phyloP scores from a whole-genome alignment of 1,284 basidiomycete species.

The Takashimella koratensis region DNA sequence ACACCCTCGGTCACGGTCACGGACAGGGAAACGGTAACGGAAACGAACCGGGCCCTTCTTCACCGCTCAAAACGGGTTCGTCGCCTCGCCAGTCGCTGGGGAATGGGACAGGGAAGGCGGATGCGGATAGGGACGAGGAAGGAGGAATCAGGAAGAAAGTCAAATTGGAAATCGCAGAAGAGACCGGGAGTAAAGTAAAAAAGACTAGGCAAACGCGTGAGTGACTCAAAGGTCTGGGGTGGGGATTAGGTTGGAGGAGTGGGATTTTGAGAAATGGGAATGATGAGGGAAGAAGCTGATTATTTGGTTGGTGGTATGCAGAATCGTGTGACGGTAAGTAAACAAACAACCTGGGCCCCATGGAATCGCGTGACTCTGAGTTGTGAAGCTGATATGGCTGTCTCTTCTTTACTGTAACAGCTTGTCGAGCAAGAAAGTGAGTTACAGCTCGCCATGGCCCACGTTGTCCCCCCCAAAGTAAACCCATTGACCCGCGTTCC shows the following conservation, averaged over 20 bases:
- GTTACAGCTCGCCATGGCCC: constrained; percentile 6
- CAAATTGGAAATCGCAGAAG: constrained; percentile 5
- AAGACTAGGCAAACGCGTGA: constrained; percentile 45
- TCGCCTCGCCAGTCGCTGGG: too few relatives aligned
- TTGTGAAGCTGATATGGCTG: too few relatives aligned
- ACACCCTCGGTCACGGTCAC: too few relatives aligned
- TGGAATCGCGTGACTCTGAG: neutral
- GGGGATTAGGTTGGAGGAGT: too few relatives aligned
- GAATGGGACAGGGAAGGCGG: neutral
- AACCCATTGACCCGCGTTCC: constrained; percentile 3
- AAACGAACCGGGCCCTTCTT: too few relatives aligned
- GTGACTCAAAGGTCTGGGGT: constrained; percentile 8
- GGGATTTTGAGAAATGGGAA: too few relatives aligned
- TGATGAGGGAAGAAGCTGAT: too few relatives aligned
- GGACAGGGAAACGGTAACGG: too few relatives aligned
- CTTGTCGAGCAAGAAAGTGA: constrained; percentile 45
- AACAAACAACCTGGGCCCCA: neutral
- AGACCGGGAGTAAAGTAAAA: constrained; percentile 31
- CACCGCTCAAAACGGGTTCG: too few relatives aligned
- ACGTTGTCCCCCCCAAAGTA: neutral
- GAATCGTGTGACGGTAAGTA: constrained; percentile 44
- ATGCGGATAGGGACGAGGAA: neutral
- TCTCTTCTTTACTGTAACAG: too few relatives aligned
- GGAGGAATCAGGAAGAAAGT: neutral
- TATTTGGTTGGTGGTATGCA: constrained; percentile 8